A percentile compares a stretch with the other conserved stretches of the same genome.
These are phyloP conservation scores for Fulvia fulva DNA, from an alignment of 2,329 filamentous ascomycete species.

Conservation along the genomic window DNA sequence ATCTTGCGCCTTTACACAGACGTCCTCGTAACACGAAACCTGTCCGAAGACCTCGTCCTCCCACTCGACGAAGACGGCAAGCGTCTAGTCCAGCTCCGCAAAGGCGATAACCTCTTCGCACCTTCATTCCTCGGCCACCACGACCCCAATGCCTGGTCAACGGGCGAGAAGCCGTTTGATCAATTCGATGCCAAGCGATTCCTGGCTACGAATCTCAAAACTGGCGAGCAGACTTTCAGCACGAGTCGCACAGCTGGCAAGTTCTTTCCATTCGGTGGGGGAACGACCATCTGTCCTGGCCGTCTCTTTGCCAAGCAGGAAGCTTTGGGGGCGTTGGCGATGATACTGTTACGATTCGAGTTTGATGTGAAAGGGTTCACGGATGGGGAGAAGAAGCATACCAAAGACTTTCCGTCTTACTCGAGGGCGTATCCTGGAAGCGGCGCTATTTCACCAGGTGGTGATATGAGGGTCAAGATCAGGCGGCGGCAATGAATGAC, in stretches of 20 bases:
- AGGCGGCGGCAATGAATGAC: slow-evolving; percentile 1
- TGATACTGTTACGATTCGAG: slow-evolving; percentile 27
- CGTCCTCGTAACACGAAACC: slow-evolving; percentile 30
- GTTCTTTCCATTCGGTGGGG: slow-evolving; percentile 34
- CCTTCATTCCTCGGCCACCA: slow-evolving; percentile 30
- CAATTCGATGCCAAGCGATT: slow-evolving; percentile 31
- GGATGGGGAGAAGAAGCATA: slow-evolving; percentile 22
- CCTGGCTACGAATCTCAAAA: slow-evolving; percentile 25
- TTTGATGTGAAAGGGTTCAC: slow-evolving; percentile 26
- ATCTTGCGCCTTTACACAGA: slow-evolving; percentile 33
- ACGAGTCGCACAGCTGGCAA: slow-evolving; percentile 27
- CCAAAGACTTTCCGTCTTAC: slow-evolving; percentile 21
- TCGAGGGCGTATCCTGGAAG: slow-evolving; percentile 23
- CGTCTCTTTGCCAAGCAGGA: slow-evolving; percentile 32
- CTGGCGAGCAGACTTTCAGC: slow-evolving; percentile 25
- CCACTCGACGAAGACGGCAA: slow-evolving; percentile 29
- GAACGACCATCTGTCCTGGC: slow-evolving; percentile 27
- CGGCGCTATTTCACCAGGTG: slow-evolving; percentile 25
- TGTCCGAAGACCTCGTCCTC: slow-evolving; percentile 27
- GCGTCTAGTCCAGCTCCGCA: slow-evolving; percentile 18
- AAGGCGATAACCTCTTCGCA: slow-evolving; percentile 30
- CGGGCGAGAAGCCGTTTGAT: slow-evolving; percentile 10
- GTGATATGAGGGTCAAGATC: slow-evolving; percentile 26
- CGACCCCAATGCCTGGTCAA: slow-evolving; percentile 25
- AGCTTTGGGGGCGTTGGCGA: slow-evolving; percentile 25